These are phyloP conservation scores for Mycena albidolilacea DNA, from an alignment of 768 basidiomycete genomes.

Conservation along the genomic window DNA sequence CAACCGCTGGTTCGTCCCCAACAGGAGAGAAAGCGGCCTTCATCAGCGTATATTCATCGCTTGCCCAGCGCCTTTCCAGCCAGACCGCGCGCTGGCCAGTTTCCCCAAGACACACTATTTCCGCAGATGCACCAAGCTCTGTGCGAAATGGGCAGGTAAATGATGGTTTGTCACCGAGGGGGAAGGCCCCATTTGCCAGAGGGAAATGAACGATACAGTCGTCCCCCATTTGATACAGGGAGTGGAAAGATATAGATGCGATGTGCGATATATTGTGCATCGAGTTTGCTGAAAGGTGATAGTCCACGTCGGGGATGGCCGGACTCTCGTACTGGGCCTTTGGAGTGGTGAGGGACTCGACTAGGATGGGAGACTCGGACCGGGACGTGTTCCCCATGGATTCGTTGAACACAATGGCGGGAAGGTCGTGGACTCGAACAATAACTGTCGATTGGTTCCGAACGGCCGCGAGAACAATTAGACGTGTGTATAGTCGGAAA, in stretches of 20 bases:
- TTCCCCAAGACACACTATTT: slow-evolving; percentile 55
- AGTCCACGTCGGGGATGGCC: slow-evolving; percentile 38
- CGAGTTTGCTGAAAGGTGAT: slow-evolving; percentile 39
- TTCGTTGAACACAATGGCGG: slow-evolving; percentile 25
- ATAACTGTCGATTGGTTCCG: slow-evolving; percentile 46
- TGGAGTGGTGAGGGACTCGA: slow-evolving; percentile 25
- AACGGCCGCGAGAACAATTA: slow-evolving; percentile 51
- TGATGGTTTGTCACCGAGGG: not conserved
- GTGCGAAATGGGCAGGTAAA: slow-evolving; percentile 42
- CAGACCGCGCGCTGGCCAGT: slow-evolving; percentile 67
- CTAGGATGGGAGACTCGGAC: not conserved
- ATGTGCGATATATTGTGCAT: slow-evolving; percentile 33
- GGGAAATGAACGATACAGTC: slow-evolving; percentile 44
- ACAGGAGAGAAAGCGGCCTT: slow-evolving; percentile 60
- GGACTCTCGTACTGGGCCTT: slow-evolving; percentile 31
- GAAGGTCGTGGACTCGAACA: slow-evolving; percentile 50
- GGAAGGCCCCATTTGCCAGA: not conserved
- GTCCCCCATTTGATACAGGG: slow-evolving; percentile 31
- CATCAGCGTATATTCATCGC: slow-evolving; percentile 64
- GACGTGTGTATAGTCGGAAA: slow-evolving; percentile 48
- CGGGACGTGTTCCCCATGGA: not conserved
- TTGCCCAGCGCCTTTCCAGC: slow-evolving; percentile 67
- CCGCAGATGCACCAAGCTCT: slow-evolving; percentile 45
- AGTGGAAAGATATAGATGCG: slow-evolving; percentile 43
- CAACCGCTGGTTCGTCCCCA: slow-evolving; percentile 39